Conservation (phyloP, 768 basidiomycete genomes). For the Leccinum longicurvipes region DNA sequence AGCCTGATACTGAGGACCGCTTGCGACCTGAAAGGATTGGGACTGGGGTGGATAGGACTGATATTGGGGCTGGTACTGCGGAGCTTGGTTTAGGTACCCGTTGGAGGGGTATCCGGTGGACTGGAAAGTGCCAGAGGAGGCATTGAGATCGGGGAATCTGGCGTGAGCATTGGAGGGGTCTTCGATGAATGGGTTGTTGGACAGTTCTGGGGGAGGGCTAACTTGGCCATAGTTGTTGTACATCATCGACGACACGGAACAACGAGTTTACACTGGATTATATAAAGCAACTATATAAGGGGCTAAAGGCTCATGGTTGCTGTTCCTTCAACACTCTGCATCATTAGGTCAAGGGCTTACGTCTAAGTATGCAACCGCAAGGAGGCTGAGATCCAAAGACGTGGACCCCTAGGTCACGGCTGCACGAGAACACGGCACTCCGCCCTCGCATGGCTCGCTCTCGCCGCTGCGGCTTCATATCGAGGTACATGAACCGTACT, state of each 20-base stretch:
- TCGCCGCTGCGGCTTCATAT: too few relatives aligned
- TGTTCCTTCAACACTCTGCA: too few relatives aligned
- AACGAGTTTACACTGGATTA: neutral
- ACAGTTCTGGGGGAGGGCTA: slow-evolving; percentile 24
- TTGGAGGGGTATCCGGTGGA: slow-evolving; percentile 13
- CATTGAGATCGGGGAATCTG: slow-evolving; percentile 65
- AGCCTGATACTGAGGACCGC: slow-evolving; percentile 9
- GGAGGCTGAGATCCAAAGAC: too few relatives aligned
- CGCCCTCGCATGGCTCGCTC: too few relatives aligned
- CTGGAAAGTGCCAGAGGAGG: slow-evolving; percentile 9
- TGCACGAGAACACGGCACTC: too few relatives aligned
- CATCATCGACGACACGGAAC: slow-evolving; percentile 23
- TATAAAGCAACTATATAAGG: neutral
- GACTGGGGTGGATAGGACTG: slow-evolving; percentile 30
- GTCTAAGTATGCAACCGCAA: too few relatives aligned
- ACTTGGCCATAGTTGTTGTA: slow-evolving; percentile 40
- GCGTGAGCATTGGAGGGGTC: slow-evolving; percentile 45
- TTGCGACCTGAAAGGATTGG: slow-evolving; percentile 10
- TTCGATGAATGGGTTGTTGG: slow-evolving; percentile 70
- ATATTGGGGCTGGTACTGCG: slow-evolving; percentile 38
- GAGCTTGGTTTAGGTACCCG: slow-evolving; percentile 26
- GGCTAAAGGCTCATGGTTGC: too few relatives aligned
- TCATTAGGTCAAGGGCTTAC: too few relatives aligned
- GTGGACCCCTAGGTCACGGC: too few relatives aligned
- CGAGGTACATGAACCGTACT: too few relatives aligned